Evolutionary conservation across 2,329 filamentous ascomycete species (phyloP), one percentile per base, ranked within the genome.

Genomic region (Exophiala xenobiotica): DNA sequence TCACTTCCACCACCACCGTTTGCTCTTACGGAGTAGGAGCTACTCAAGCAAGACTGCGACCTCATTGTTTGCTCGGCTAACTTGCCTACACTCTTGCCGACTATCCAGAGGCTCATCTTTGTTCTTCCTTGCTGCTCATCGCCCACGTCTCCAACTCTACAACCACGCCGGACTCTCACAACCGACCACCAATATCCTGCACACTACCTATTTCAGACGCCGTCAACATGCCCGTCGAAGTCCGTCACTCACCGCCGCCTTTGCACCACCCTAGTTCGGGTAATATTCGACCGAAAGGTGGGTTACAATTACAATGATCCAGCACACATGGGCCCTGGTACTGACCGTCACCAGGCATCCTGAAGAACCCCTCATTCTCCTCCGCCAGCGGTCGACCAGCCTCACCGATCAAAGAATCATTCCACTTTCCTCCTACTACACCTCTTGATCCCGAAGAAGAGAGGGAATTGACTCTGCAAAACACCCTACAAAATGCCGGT

Each of bases 401-500:
- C 50, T 65, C 69, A 6, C 65, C 67, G 19, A 64, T 54, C 33
- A 57, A 59, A 37, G 55, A 61, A 11, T 50, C 68, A 62, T 51
- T 65, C 64, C 7, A 68, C 58, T 24, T 62, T 49, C 66, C 57
- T 54, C 46, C 55, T 8, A 47, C 53, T 66, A 72, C 62, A 73
- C 75, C 61, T 68, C 76, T 63, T 70, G 82, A 67, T 61, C 75
- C 61, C 68, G 75, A 63, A 71, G 83, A 67, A 62, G 71, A 90
- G 60, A 93, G 95, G 73, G 93, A 97, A 67, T 78, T 96, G 63
- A 95, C 90, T 3, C 82, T 97, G 54, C 85, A 91, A 69, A 99
- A 99, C 73, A 99, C 93, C 1, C 82, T 96, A 56, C 83, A 88
- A 67, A 99, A 99, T 75, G 90, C 93, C 39, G 93, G 93, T 26